phyloP scores from a whole-genome alignment of 345 rosid genomes.

The Microcos paniculata region DNA sequence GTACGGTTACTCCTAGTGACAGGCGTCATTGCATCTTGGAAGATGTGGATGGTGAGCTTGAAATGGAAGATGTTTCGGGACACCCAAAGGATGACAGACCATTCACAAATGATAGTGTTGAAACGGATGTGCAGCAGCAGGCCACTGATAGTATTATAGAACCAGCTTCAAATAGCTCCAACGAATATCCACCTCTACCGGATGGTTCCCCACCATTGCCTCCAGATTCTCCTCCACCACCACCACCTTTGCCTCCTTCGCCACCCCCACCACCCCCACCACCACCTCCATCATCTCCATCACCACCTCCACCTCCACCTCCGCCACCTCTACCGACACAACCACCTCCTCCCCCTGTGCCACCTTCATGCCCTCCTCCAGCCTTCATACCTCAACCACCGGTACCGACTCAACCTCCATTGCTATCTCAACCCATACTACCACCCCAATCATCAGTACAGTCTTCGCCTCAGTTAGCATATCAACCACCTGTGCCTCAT shows the following conservation, averaged over 20 bases:
- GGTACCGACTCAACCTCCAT: conserved; percentile 43
- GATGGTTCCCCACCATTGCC: conserved; percentile 72
- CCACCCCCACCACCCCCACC: conserved; percentile 46
- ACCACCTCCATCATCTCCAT: conserved; percentile 46
- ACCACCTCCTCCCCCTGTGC: conserved; percentile 36
- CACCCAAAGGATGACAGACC: conserved; percentile 56
- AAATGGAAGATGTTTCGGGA: conserved; percentile 84
- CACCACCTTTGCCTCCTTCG: conserved; percentile 72
- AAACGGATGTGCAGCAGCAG: conserved; percentile 35
- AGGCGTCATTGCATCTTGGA: conserved; percentile 70
- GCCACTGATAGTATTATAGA: conserved; percentile 29
- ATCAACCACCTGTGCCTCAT: conserved; percentile 53
- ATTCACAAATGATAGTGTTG: conserved; percentile 23
- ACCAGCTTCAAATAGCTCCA: conserved; percentile 30
- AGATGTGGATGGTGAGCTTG: conserved; percentile 84
- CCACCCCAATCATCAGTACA: conserved; percentile 46
- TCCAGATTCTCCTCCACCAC: conserved; percentile 71
- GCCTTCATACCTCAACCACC: conserved; percentile 38
- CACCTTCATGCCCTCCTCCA: conserved; percentile 38
- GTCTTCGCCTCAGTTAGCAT: conserved; percentile 56
- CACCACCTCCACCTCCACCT: conserved; percentile 32
- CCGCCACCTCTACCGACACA: conserved; percentile 29
- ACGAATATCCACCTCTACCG: conserved; percentile 39
- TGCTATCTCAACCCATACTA: conserved; percentile 43
- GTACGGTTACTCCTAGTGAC: conserved; percentile 46